Percentiles rank a stretch among this genome's conserved stretches.
Conservation (phyloP, 768 basidiomycete genomes). For the Roridomyces roridus region DNA sequence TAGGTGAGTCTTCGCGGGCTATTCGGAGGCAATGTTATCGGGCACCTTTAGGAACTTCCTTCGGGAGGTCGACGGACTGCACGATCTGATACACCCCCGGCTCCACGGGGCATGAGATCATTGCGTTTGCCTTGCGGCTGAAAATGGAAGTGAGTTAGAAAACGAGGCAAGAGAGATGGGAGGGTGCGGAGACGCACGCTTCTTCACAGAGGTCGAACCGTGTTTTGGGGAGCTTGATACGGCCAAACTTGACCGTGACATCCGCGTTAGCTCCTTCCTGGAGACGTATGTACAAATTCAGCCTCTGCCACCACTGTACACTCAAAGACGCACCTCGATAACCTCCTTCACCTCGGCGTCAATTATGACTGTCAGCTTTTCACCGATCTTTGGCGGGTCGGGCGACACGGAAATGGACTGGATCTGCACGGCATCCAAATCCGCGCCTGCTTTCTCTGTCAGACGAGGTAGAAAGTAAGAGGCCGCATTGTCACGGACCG, state of each 20-base stretch:
- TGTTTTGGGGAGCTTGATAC: conserved; percentile 71
- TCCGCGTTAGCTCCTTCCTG: conserved; percentile 8
- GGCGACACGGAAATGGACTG: conserved; percentile 60
- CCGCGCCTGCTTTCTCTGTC: conserved; percentile 35
- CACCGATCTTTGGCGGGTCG: conserved; percentile 72
- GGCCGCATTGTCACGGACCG: conserved; percentile 47
- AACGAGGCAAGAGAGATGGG: conserved; percentile 15
- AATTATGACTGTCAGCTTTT: conserved; percentile 70
- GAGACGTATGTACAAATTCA: neutral
- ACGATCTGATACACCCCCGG: conserved; percentile 58
- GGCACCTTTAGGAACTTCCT: conserved; percentile 74
- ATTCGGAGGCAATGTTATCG: conserved; percentile 42
- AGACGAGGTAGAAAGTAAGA: neutral
- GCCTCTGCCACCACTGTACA: no score
- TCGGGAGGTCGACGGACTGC: conserved; percentile 70
- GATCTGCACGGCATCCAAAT: conserved; percentile 48
- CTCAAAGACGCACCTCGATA: conserved; percentile 64
- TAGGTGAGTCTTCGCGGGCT: neutral
- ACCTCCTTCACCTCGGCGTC: conserved; percentile 50
- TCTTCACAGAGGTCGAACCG: conserved; percentile 76
- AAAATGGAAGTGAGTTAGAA: neutral
- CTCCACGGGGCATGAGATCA: conserved; percentile 69
- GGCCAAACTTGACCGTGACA: conserved; percentile 67
- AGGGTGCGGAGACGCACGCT: conserved; percentile 65
- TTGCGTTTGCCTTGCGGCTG: conserved; percentile 61